Evolutionary conservation across 1,139 yeast species (phyloP).

Genomic region (Candida sojae): DNA sequence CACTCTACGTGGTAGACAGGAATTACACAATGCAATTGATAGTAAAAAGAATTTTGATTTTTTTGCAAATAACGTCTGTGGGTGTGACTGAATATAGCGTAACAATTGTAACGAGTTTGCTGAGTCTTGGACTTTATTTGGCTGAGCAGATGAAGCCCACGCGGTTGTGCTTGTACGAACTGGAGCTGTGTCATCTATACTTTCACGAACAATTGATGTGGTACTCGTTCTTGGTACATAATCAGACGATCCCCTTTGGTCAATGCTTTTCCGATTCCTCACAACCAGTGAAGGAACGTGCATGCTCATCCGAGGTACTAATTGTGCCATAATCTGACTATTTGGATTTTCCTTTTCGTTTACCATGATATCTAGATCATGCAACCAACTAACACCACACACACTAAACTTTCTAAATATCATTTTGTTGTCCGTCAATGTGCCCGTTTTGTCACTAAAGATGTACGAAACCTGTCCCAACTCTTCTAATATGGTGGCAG

Average conservation of each 20-base stretch:
- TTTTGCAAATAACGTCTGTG: conserved; percentile 68
- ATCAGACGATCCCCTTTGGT: conserved; percentile 1
- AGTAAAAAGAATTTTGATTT: conserved; percentile 78
- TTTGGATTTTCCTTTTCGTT: conserved; percentile 20
- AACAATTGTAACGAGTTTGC: conserved; percentile 56
- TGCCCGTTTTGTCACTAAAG: conserved; percentile 96
- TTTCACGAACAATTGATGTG: conserved; percentile 33
- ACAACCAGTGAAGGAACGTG: conserved; percentile 23
- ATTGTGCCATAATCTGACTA: conserved; percentile 10
- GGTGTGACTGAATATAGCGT: conserved; percentile 68
- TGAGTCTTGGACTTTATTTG: conserved; percentile 29
- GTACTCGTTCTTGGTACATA: conserved; percentile 26
- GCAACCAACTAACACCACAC: conserved; percentile 89
- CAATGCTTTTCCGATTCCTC: neutral
- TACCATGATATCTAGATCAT: conserved; percentile 61
- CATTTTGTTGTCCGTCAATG: conserved; percentile 90
- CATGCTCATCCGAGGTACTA: conserved; percentile 15
- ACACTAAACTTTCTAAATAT: conserved; percentile 80
- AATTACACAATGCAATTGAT: conserved; percentile 83
- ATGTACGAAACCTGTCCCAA: conserved; percentile 94
- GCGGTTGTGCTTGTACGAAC: conserved; percentile 21
- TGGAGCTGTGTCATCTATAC: conserved; percentile 21
- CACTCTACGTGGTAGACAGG: conserved; percentile 71
- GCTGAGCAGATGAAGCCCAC: conserved; percentile 44
- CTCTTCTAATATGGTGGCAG: conserved; percentile 94